These are phyloP conservation scores for Sextonia rubra DNA, from an alignment of 164 flowering plant species.

Conservation along the genomic window DNA sequence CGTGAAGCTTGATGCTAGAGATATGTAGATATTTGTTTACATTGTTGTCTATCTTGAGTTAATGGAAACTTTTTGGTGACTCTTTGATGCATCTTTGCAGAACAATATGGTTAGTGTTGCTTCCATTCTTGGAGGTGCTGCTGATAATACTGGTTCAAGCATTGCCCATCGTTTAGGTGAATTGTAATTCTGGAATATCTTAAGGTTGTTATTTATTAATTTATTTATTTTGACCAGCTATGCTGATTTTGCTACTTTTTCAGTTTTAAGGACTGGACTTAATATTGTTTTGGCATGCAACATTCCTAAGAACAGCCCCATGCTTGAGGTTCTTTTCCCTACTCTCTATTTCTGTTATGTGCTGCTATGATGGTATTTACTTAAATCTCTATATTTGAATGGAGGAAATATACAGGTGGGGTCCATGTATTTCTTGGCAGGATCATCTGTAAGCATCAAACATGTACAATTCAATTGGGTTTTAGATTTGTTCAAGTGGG, in stretches of 20 bases:
- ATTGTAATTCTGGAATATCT: not conserved
- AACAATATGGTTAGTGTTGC: constrained; percentile 58
- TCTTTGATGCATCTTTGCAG: constrained; percentile 26
- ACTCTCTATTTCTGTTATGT: not conserved
- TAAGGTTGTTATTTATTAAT: not conserved
- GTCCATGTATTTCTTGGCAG: not conserved
- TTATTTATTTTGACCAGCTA: not conserved
- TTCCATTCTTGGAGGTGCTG: constrained; percentile 70
- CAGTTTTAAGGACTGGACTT: constrained; percentile 76
- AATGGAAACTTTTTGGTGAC: not conserved
- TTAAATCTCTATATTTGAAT: no score
- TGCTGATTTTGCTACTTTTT: constrained; percentile 10
- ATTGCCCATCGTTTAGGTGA: constrained; percentile 83
- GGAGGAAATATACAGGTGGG: not conserved
- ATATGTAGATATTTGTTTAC: not conserved
- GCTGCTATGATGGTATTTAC: not conserved
- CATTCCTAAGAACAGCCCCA: constrained; percentile 74
- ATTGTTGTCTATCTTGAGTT: not conserved
- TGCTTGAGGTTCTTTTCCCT: constrained; percentile 56
- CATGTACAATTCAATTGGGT: not conserved
- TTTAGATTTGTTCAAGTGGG: not conserved
- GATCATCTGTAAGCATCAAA: not conserved
- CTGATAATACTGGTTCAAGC: constrained; percentile 83
- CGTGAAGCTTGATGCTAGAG: no score
- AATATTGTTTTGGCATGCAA: constrained; percentile 72